Conservation (phyloP, 1,139 yeast genomes). For the Taphrina sp. region DNA sequence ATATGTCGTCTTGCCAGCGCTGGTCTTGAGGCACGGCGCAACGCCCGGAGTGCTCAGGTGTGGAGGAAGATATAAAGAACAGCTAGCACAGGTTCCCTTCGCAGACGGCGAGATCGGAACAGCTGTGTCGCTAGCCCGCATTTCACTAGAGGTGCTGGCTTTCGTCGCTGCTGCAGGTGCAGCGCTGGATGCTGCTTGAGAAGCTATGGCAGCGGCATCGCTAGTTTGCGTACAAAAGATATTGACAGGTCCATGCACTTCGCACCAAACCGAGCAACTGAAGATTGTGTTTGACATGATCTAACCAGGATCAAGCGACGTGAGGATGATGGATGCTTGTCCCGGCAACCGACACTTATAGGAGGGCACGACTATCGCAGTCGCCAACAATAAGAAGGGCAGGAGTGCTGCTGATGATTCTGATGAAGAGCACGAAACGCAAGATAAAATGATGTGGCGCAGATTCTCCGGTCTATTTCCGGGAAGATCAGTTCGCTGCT, state of each 20-base stretch:
- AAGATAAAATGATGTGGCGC: too few species aligned
- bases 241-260: conserved; percentile 77
- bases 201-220: conserved; percentile 39
- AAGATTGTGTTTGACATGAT: conserved; percentile 27
- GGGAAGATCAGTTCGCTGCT: too few species aligned
- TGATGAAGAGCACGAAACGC: too few species aligned
- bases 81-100: conserved; percentile 39
- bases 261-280: conserved; percentile 50
- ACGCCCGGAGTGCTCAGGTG: conserved; percentile 40
- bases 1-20: conserved; percentile 11
- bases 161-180: conserved; percentile 37
- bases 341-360: too few species aligned
- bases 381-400: too few species aligned
- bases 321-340: too few species aligned
- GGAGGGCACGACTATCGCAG: too few species aligned
- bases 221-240: conserved; percentile 65
- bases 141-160: too few species aligned
- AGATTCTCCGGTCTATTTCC: too few species aligned
- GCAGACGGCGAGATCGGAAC: conserved; percentile 42
- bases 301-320: too few species aligned
- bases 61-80: conserved; percentile 40
- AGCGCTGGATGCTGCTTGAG: conserved; percentile 35
- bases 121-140: too few species aligned
- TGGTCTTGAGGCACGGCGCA: conserved; percentile 40
- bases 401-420: too few species aligned